Percentiles rank a stretch among this genome's conserved stretches.
phyloP scores from a whole-genome alignment of 345 rosid genomes.

The Bruguiera gymnorhiza region DNA sequence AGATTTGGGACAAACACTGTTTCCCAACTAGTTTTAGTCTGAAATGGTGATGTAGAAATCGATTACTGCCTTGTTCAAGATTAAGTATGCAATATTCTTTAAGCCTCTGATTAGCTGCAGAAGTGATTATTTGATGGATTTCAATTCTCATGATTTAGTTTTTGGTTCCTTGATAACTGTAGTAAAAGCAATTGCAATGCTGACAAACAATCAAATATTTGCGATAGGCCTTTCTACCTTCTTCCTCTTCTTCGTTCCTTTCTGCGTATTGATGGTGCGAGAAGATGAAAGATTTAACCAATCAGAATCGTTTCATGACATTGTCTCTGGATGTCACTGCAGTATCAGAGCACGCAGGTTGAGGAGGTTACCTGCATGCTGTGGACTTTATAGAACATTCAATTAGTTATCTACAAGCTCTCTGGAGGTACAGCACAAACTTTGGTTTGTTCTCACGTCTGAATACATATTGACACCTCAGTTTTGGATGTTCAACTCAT shows the following conservation, averaged over 20 bases:
- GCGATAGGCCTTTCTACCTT: too few relatives aligned
- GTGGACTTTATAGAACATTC: slow-evolving; percentile 53
- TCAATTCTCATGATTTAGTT: too few relatives aligned
- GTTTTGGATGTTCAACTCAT: not conserved
- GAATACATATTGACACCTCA: not conserved
- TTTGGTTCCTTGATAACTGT: too few relatives aligned
- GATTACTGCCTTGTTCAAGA: too few relatives aligned
- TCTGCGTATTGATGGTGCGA: slow-evolving; percentile 22
- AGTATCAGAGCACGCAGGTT: slow-evolving; percentile 68
- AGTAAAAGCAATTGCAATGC: too few relatives aligned
- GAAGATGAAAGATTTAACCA: slow-evolving; percentile 29
- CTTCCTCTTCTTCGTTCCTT: not conserved
- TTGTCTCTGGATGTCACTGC: slow-evolving; percentile 66
- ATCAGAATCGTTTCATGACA: slow-evolving; percentile 40
- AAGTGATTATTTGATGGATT: too few relatives aligned
- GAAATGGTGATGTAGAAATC: too few relatives aligned
- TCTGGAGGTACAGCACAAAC: slow-evolving; percentile 57
- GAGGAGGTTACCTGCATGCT: slow-evolving; percentile 55
- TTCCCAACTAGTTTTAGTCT: too few relatives aligned
- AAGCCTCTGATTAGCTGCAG: too few relatives aligned
- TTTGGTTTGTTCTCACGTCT: slow-evolving; percentile 29
- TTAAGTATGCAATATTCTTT: too few relatives aligned
- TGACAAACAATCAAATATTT: too few relatives aligned
- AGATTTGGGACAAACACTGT: too few relatives aligned
- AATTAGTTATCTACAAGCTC: slow-evolving; percentile 51